Evolutionary conservation across 2,329 filamentous ascomycete genomes (phyloP).

Genomic region (Pseudopithomyces chartarum): DNA sequence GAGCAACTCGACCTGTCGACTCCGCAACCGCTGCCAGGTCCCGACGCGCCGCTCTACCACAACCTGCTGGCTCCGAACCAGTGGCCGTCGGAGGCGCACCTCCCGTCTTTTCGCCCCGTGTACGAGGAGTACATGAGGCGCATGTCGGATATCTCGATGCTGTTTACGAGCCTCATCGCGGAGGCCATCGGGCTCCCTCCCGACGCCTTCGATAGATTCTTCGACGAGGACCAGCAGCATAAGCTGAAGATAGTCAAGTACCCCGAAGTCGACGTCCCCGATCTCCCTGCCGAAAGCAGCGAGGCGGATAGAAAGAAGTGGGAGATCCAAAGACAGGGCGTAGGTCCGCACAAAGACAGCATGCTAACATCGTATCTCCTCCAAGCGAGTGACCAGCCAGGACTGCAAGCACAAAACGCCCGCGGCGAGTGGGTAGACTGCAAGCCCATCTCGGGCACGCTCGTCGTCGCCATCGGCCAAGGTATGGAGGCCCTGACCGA

Average conservation of each 20-base stretch:
- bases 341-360: slow-evolving; percentile 83
- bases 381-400: slow-evolving; percentile 76
- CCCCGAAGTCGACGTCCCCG: slow-evolving; percentile 62
- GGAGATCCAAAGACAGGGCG: slow-evolving; percentile 63
- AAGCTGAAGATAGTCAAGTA: slow-evolving; percentile 92
- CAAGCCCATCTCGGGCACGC: slow-evolving; percentile 73
- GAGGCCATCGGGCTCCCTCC: slow-evolving; percentile 77
- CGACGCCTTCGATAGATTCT: slow-evolving; percentile 77
- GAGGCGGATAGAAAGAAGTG: slow-evolving; percentile 47
- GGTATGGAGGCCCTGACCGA: slow-evolving; percentile 83
- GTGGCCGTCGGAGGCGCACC: slow-evolving; percentile 69
- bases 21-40: slow-evolving; percentile 68
- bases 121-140: slow-evolving; percentile 76
- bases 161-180: slow-evolving; percentile 80
- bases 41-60: slow-evolving; percentile 70
- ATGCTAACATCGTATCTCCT: slow-evolving; percentile 84
- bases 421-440: slow-evolving; percentile 81
- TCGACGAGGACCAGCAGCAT: slow-evolving; percentile 74
- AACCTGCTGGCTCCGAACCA: slow-evolving; percentile 78
- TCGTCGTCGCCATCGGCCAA: slow-evolving; percentile 88
- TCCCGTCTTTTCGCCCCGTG: slow-evolving; percentile 70
- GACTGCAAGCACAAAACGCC: slow-evolving; percentile 83
- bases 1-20: slow-evolving; percentile 89
- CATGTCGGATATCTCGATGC: slow-evolving; percentile 74
- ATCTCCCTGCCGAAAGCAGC: slow-evolving; percentile 31